Evolutionary conservation across 306 rosid species (phyloP).

Genomic region (Oemleria cerasiformis): DNA sequence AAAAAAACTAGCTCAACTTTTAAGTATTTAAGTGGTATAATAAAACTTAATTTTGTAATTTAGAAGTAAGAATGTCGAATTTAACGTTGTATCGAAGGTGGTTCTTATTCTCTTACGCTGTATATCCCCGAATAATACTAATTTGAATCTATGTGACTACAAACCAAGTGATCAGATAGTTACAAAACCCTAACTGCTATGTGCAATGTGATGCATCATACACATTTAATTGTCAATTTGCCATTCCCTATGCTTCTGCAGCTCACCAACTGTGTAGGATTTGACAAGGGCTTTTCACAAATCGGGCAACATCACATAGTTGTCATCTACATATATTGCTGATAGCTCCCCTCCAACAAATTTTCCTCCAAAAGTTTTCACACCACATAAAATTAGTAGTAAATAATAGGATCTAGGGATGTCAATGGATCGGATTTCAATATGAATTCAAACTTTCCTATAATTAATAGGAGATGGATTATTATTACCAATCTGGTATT

Average conservation of each 20-base stretch:
- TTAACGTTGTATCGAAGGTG: neutral
- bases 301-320: neutral
- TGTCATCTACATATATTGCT: neutral
- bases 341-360: neutral
- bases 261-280: neutral
- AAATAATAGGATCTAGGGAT: too few relatives aligned
- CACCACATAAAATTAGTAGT: too few relatives aligned
- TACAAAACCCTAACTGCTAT: neutral
- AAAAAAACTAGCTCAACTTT: neutral
- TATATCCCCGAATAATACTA: too few relatives aligned
- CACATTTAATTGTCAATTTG: neutral
- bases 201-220: constrained; percentile 1
- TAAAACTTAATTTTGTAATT: constrained; percentile 5
- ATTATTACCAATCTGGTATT: too few relatives aligned
- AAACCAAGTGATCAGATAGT: neutral
- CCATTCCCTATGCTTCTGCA: neutral
- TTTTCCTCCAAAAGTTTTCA: too few relatives aligned
- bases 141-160: neutral
- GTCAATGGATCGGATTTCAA: too few relatives aligned
- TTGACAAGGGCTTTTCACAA: neutral
- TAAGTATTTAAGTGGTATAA: neutral
- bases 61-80: neutral
- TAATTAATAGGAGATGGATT: too few relatives aligned
- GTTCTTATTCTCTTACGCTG: too few relatives aligned
- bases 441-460: too few relatives aligned